These are phyloP conservation scores for Colletotrichum higginsianum DNA, from an alignment of 2,329 filamentous ascomycete species.

Conservation along the genomic window DNA sequence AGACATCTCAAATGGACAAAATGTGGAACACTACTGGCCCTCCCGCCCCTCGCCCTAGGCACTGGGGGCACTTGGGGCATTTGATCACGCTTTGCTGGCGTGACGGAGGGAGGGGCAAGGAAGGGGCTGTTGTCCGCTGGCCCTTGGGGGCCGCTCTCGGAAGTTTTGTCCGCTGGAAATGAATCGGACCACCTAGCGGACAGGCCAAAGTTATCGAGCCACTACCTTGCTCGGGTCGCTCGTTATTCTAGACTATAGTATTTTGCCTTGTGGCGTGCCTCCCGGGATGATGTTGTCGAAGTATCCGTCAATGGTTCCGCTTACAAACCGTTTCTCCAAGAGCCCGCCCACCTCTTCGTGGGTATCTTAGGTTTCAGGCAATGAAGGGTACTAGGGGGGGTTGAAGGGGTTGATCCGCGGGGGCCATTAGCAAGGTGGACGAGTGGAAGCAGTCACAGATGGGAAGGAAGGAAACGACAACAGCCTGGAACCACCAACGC, in stretches of 20 bases:
- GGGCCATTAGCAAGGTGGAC: not conserved
- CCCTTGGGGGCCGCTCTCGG: constrained; percentile 21
- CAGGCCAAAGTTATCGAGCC: constrained; percentile 5
- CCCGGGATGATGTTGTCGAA: constrained; percentile 3
- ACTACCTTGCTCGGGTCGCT: not conserved
- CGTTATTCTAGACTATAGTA: not conserved
- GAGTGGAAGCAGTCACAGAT: not conserved
- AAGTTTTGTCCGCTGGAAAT: constrained; percentile 27
- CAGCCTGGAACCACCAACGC: not conserved
- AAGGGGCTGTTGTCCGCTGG: constrained; percentile 3
- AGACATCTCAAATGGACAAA: constrained; percentile 5
- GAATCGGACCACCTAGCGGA: not conserved
- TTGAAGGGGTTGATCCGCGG: not conserved
- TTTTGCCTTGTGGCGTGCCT: not conserved
- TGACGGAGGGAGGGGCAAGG: too few relatives aligned
- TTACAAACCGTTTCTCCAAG: not conserved
- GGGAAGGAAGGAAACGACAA: constrained; percentile 10
- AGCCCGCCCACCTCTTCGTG: not conserved
- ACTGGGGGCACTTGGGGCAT: not conserved
- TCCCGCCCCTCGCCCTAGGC: not conserved
- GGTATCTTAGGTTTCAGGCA: not conserved
- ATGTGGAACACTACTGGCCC: constrained; percentile 18
- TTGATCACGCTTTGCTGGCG: constrained; percentile 7
- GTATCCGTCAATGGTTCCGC: not conserved
- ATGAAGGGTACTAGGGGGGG: not conserved